These are phyloP conservation scores for Amanita molliuscula DNA, from an alignment of 768 basidiomycete genomes.

Conservation along the genomic window DNA sequence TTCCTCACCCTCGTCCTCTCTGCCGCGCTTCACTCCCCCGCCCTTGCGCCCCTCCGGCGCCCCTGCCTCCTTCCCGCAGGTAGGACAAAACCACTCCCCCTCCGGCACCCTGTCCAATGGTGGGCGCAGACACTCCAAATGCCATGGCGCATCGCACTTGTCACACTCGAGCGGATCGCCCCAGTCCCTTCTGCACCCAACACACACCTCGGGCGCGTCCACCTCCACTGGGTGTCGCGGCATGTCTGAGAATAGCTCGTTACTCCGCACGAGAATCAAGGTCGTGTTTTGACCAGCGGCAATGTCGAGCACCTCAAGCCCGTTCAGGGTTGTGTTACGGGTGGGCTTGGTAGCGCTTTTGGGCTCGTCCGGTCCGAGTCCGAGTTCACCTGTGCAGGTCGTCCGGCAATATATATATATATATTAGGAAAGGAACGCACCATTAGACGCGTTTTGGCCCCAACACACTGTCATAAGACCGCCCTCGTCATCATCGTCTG, in stretches of 20 bases:
- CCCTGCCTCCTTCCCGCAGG: constrained; percentile 52
- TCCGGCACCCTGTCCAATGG: constrained; percentile 71
- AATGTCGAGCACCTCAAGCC: constrained; percentile 70
- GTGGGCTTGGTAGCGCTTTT: constrained; percentile 85
- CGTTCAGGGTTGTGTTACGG: constrained; percentile 56
- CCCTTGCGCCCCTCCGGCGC: constrained; percentile 35
- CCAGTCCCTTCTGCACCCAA: constrained; percentile 59
- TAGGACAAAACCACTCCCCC: constrained; percentile 89
- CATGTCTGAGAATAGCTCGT: constrained; percentile 64
- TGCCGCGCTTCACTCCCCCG: not conserved
- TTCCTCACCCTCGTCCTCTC: not conserved
- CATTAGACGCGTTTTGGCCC: constrained; percentile 83
- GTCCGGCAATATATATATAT: no score
- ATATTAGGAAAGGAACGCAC: constrained; percentile 16
- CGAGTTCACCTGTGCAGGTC: constrained; percentile 79
- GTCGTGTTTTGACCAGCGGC: constrained; percentile 85
- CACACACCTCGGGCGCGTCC: constrained; percentile 54
- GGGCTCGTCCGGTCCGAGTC: constrained; percentile 66
- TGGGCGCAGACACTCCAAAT: constrained; percentile 71
- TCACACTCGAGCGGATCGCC: constrained; percentile 81
- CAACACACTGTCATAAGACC: constrained; percentile 77
- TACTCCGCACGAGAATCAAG: constrained; percentile 69
- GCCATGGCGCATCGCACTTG: constrained; percentile 91
- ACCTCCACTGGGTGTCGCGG: constrained; percentile 74
- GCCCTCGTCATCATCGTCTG: constrained; percentile 72